Conservation (phyloP, 2,329 filamentous ascomycete species). For the Trichoderma polysporum region DNA sequence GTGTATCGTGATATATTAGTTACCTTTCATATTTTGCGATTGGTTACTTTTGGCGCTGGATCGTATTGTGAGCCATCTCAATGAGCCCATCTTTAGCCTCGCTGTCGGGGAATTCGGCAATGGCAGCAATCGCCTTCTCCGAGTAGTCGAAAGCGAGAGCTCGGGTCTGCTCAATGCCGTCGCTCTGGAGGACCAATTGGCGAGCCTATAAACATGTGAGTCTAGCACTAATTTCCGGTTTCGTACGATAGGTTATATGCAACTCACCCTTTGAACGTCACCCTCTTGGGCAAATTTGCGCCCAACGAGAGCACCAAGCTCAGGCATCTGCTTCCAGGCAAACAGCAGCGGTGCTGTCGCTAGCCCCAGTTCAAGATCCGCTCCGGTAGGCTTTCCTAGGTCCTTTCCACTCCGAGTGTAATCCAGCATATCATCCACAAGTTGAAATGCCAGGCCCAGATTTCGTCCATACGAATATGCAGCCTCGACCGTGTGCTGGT, state of each 20-base stretch:
- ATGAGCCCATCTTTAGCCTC: conserved; percentile 89
- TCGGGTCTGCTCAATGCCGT: conserved; percentile 89
- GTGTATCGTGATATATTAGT: too few relatives aligned
- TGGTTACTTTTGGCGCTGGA: conserved; percentile 79
- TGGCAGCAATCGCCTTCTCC: conserved; percentile 82
- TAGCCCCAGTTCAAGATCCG: conserved; percentile 87
- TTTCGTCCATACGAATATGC: conserved; percentile 94
- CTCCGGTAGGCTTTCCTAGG: conserved; percentile 90
- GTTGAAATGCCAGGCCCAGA: conserved; percentile 89
- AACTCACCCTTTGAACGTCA: conserved; percentile 77
- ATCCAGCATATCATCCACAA: conserved; percentile 97
- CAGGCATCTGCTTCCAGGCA: conserved; percentile 86
- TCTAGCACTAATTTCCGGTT: neutral
- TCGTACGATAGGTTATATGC: neutral
- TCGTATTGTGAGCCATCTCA: conserved; percentile 91
- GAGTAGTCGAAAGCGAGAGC: conserved; percentile 88
- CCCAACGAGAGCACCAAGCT: conserved; percentile 84
- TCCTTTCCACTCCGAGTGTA: conserved; percentile 85
- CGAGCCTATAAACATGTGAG: conserved; percentile 62
- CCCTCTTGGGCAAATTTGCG: conserved; percentile 83
- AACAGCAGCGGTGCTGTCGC: conserved; percentile 93
- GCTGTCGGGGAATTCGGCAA: conserved; percentile 82
- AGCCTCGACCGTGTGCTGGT: conserved; percentile 79
- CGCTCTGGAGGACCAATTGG: conserved; percentile 76
- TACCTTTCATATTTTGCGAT: neutral